Evolutionary conservation across 164 flowering plant genomes (phyloP).

Genomic region (Nymphaea thermarum): DNA sequence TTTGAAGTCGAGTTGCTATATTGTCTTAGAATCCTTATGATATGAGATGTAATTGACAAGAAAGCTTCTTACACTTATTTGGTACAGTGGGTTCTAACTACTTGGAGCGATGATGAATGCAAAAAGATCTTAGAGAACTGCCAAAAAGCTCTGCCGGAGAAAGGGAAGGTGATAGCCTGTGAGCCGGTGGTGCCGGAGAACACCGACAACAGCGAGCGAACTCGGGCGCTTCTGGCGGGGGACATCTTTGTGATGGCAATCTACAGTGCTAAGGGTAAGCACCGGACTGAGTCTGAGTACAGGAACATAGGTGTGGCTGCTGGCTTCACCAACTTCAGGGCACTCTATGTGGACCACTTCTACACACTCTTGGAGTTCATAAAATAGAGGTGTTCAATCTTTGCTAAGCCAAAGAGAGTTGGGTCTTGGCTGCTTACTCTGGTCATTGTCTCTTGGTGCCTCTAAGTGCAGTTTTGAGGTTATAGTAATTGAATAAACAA

Average conservation of each 20-base stretch:
- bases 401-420: too few relatives aligned
- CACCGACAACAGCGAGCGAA: constrained; percentile 50
- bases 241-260: constrained; percentile 74
- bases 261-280: constrained; percentile 54
- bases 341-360: constrained; percentile 45
- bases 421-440: too few relatives aligned
- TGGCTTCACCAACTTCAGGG: constrained; percentile 43
- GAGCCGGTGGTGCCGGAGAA: constrained; percentile 55
- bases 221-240: constrained; percentile 50
- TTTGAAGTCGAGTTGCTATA: too few relatives aligned
- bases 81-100: constrained; percentile 55
- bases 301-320: constrained; percentile 35
- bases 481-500: too few relatives aligned
- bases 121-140: constrained; percentile 53
- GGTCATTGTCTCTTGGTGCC: too few relatives aligned
- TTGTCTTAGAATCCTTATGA: background rate
- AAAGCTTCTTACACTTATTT: background rate
- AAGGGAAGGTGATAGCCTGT: constrained; percentile 68
- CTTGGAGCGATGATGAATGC: constrained; percentile 75
- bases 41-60: background rate
- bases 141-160: constrained; percentile 43
- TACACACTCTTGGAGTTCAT: constrained; percentile 48
- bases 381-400: constrained; percentile 14
- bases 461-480: too few relatives aligned
- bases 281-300: constrained; percentile 53